Evolutionary conservation across 192 early-diverging fungal species (phyloP), one percentile per base, ranked within the genome.

Genomic region (Coemansia sp.): DNA sequence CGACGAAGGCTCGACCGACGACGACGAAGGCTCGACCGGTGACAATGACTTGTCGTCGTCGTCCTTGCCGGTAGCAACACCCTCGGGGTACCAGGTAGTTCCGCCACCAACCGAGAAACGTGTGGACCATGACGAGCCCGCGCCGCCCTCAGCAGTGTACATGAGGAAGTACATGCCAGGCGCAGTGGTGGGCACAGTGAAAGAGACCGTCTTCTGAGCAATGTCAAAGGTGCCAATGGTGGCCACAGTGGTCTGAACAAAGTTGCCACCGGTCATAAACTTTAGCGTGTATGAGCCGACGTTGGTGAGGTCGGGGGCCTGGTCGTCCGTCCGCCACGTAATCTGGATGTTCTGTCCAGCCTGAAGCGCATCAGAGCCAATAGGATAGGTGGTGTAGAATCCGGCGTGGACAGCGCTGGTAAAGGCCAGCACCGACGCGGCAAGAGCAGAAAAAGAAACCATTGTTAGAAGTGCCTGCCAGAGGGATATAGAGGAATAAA

Each of bases 81-180:
- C 76, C 10, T 56, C 64, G 21, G 76, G 76, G 28, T 79, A 79
- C 76, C 76, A 79, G 15, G 67, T 63, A 46, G 63, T 70, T 57
- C 78, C 78, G 52, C 73, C 73, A 51, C 57, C 61, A 53, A 81
- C 44, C 23, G 72, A 75, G 70, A 81, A 81, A 63, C 78, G 71
- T 31, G 78, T 81, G 36, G 70, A 73, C 78, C 78, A 81, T 44
- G 78, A 74, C 17, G 73, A 73, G 66, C 69, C 78, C 20, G 62
- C 58, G 58, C 69, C 78, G 40, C 58, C 64, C 44, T 49, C 24
- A 15, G 72, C 68, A 31, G 78, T 74, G 65, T 75, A 81, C 72
- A 81, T 75, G 34, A 81, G 63, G 63, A 81, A 81, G 69, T 81
- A 81, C 72, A 72, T 75, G 48, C 78, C 78, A 6, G 78, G 71